Conservation (phyloP, 148 eudicot species). For the Rhododendron ovatum region DNA sequence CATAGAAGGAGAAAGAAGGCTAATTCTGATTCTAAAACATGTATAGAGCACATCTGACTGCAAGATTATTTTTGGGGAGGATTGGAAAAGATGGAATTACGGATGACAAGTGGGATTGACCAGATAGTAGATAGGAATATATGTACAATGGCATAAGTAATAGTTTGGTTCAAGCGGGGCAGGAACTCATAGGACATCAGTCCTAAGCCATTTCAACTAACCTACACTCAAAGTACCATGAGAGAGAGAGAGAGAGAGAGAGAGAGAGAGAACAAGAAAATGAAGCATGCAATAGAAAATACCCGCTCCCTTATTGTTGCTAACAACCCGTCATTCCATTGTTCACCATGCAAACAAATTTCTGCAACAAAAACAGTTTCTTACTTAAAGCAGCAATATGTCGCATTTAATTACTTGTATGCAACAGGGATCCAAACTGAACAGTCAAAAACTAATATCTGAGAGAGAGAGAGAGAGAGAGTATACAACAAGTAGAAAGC, state of each 20-base stretch:
- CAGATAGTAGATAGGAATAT: not conserved
- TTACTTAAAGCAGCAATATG: not conserved
- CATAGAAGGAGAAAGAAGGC: not conserved
- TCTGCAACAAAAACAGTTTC: conserved; percentile 36
- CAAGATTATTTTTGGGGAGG: not conserved
- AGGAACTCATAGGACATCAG: not conserved
- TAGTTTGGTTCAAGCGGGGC: not conserved
- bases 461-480: not conserved
- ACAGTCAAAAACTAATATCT: not conserved
- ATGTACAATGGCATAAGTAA: not conserved
- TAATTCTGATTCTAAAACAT: not conserved
- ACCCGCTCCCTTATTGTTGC: conserved; percentile 97
- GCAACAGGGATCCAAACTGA: not conserved
- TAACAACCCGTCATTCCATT: conserved; percentile 96
- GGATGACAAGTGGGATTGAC: not conserved
- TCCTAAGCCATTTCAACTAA: not conserved
- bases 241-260: not conserved
- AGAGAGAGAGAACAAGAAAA: not conserved
- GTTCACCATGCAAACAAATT: conserved; percentile 75
- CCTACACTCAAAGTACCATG: not conserved
- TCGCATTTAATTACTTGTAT: not conserved
- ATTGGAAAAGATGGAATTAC: not conserved
- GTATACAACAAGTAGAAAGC: not conserved
- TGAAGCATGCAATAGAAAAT: conserved; percentile 16
- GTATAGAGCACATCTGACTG: not conserved